These are phyloP conservation scores for Larix sibirica DNA, from an alignment of 83 land plant species.

Conservation along the genomic window DNA sequence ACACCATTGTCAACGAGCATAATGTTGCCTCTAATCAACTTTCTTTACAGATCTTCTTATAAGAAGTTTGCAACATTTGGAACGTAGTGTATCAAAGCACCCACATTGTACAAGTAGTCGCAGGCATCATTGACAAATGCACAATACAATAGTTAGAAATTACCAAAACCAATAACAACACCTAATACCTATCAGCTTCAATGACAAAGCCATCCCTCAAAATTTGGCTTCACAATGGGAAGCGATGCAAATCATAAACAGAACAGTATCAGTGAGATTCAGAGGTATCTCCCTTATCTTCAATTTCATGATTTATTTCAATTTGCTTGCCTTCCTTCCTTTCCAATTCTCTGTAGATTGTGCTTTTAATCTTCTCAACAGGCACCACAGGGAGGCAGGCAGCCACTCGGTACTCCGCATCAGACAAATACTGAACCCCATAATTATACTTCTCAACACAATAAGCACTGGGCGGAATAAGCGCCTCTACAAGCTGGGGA, in stretches of 20 bases:
- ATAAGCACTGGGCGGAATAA: slow-evolving; percentile 44
- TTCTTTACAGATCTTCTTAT: too few relatives aligned
- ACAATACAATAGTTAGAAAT: too few relatives aligned
- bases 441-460: slow-evolving; percentile 58
- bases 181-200: too few relatives aligned
- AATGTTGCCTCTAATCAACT: too few relatives aligned
- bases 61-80: too few relatives aligned
- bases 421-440: slow-evolving; percentile 28
- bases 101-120: too few relatives aligned
- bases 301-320: background rate
- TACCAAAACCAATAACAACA: too few relatives aligned
- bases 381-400: slow-evolving; percentile 67
- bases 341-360: background rate
- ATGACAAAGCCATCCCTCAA: too few relatives aligned
- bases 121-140: too few relatives aligned
- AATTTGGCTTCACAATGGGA: slow-evolving; percentile 1
- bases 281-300: background rate
- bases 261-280: background rate
- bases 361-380: slow-evolving; percentile 44
- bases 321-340: background rate
- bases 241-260: slow-evolving; percentile 6
- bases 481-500: slow-evolving; percentile 50
- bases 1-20: too few relatives aligned
- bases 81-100: too few relatives aligned
- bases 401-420: slow-evolving; percentile 39